These are phyloP conservation scores for Geoglossum cookeanum DNA, from an alignment of 2,329 filamentous ascomycete species.

Conservation along the genomic window DNA sequence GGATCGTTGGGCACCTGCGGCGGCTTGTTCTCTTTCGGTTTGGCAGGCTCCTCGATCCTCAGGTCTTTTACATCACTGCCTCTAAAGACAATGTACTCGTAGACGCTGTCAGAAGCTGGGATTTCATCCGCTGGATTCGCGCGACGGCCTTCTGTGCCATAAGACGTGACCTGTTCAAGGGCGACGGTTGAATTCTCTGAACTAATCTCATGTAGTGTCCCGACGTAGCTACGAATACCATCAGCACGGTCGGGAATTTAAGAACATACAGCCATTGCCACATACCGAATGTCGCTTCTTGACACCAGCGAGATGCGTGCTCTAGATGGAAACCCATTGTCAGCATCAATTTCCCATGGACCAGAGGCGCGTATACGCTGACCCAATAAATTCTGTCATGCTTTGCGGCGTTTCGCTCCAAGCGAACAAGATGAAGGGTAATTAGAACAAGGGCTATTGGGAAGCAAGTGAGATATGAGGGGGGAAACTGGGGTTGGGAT, in stretches of 20 bases:
- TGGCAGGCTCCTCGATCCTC: slow-evolving; percentile 69
- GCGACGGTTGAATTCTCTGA: slow-evolving; percentile 93
- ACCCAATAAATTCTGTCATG: slow-evolving; percentile 46
- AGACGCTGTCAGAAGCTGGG: slow-evolving; percentile 65
- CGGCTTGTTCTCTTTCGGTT: slow-evolving; percentile 54
- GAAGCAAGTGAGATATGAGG: background rate
- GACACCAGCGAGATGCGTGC: slow-evolving; percentile 94
- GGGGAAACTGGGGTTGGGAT: background rate
- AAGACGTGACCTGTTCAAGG: slow-evolving; percentile 87
- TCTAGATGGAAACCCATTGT: slow-evolving; percentile 23
- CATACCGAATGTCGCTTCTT: slow-evolving; percentile 89
- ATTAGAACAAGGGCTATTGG: background rate
- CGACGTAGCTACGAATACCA: slow-evolving; percentile 54
- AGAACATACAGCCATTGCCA: slow-evolving; percentile 7
- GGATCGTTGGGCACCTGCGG: slow-evolving; percentile 80
- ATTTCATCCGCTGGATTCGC: slow-evolving; percentile 66
- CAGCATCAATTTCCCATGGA: slow-evolving; percentile 10
- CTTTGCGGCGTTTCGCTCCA: background rate
- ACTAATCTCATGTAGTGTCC: slow-evolving; percentile 93
- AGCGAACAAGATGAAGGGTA: background rate
- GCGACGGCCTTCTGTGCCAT: slow-evolving; percentile 80
- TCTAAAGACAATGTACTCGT: slow-evolving; percentile 97
- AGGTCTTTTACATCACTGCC: slow-evolving; percentile 98
- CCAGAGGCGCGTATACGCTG: slow-evolving; percentile 17
- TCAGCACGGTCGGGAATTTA: background rate